Evolutionary conservation across 305 asterid genomes (phyloP), one percentile per base, ranked within the genome.

Genomic region (Fraxinus floribunda): DNA sequence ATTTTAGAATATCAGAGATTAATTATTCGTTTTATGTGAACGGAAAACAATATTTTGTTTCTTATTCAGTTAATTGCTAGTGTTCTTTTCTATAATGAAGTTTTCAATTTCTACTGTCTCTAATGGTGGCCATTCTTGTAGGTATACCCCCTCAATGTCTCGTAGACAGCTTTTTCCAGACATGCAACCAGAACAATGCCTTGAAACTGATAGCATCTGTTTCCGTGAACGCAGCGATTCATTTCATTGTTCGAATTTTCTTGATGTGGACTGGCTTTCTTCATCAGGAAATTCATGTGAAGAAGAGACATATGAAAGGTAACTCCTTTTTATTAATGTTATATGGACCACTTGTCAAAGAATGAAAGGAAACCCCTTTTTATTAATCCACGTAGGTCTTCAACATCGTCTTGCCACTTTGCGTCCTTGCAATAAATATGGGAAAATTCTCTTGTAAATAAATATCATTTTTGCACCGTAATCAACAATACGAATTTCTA

Each of bases 261-360:
- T 94, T 41, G 92, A 92, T 80, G 84, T 89, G 13, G 98, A 93
- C 77, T 90, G 94, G 94, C 91, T 96, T 78, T 94, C 99, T 80
- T 92, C 98, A 11, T 90, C 97, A 29, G 97, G 95, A 36, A 95
- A 94, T 84, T 96, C 98, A 6, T 91, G 97, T 57, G 98, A 93
- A 83, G 99, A 94, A 46, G 97, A 95, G 46, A 82, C 87, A n/a
- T 90, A 83, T 13, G 98, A 92, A 80, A 90, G 98, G 98, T 95
- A 84, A 60, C 66, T 11, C 75, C 55, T 2, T 79, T 71, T 84
- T 84, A 49, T 20, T 16, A 22, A 35, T 57, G 49, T 36, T 22
- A 62, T n/a, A 64, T 44, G 73, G 29, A 44, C 83, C 57, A 35
- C 64, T 32, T 26, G 46, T 81, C 24, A 44, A 39, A 49, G 60